Percentiles rank a stretch among this genome's conserved stretches.
Conservation (phyloP, 2,329 filamentous ascomycete genomes). For the Capronia epimyces region DNA sequence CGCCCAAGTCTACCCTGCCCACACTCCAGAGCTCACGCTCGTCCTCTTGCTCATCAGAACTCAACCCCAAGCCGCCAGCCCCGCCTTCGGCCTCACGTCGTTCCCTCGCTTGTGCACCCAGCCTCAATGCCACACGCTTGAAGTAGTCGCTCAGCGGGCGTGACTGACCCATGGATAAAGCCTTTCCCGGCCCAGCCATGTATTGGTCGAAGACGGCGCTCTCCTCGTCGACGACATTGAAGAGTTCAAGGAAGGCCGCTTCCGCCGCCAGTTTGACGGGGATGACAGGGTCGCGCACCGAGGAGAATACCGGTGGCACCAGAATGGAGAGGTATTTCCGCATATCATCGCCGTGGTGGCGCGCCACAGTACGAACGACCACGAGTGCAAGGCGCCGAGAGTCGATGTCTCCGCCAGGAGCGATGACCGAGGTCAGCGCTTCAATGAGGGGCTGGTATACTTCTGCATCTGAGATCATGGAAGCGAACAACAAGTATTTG, state of each 20-base stretch:
- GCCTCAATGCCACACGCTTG: constrained; percentile 77
- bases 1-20: constrained; percentile 74
- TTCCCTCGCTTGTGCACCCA: constrained; percentile 83
- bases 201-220: constrained; percentile 85
- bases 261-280: constrained; percentile 94
- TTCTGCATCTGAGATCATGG: constrained; percentile 55
- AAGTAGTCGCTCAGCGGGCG: constrained; percentile 96
- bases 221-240: constrained; percentile 84
- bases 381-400: constrained; percentile 81
- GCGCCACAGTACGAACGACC: constrained; percentile 76
- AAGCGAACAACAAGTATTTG: constrained; percentile 24
- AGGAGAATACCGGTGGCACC: constrained; percentile 78
- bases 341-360: constrained; percentile 71
- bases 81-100: constrained; percentile 88
- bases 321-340: constrained; percentile 66
- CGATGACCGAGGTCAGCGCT: constrained; percentile 66
- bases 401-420: constrained; percentile 72
- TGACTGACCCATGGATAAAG: constrained; percentile 50
- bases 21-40: constrained; percentile 95
- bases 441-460: constrained; percentile 74
- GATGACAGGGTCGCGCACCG: constrained; percentile 85
- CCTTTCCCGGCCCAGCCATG: constrained; percentile 60
- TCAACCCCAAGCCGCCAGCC: constrained; percentile 74
- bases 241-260: constrained; percentile 85
- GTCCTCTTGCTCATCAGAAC: constrained; percentile 88